phyloP scores from a whole-genome alignment of 1,139 yeast species.

The Sugiyamaella paludigena region DNA sequence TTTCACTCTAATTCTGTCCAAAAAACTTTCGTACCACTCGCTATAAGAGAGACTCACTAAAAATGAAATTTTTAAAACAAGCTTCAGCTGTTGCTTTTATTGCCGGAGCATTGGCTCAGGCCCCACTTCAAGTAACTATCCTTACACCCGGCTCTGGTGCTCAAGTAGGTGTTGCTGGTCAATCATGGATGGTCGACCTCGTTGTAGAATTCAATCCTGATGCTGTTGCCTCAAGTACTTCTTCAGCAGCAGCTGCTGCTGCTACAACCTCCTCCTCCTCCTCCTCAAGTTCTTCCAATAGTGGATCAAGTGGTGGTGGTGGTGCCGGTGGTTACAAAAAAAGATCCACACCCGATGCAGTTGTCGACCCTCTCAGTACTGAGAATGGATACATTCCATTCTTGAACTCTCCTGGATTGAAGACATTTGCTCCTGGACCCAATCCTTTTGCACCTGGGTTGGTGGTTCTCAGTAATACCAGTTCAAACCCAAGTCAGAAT shows the following conservation, averaged over 20 bases:
- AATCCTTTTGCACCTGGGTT: too few relatives aligned
- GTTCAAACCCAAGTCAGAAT: too few relatives aligned
- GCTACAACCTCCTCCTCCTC: constrained; percentile 2
- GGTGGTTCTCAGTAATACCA: too few relatives aligned
- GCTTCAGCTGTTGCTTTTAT: not conserved
- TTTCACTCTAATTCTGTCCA: too few relatives aligned
- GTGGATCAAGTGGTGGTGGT: constrained; percentile 1
- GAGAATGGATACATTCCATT: too few relatives aligned
- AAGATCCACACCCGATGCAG: too few relatives aligned
- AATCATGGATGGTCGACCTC: constrained; percentile 3
- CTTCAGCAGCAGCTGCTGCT: constrained; percentile 3
- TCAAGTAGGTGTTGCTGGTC: constrained; percentile 2
- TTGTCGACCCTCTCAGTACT: too few relatives aligned
- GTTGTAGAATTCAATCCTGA: constrained; percentile 4
- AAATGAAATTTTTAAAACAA: too few relatives aligned
- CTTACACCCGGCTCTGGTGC: constrained; percentile 2
- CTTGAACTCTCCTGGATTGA: too few relatives aligned
- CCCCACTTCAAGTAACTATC: constrained; percentile 3
- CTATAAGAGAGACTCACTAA: too few relatives aligned
- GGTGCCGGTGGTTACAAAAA: constrained; percentile 1
- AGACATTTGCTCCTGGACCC: too few relatives aligned
- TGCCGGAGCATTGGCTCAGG: not conserved
- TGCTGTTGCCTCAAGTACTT: not conserved
- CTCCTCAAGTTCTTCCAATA: not conserved
- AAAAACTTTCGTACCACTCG: too few relatives aligned